Base-by-base conservation (phyloP, 2,329 filamentous ascomycete species). In the Aspergillaceae sp. region DNA sequence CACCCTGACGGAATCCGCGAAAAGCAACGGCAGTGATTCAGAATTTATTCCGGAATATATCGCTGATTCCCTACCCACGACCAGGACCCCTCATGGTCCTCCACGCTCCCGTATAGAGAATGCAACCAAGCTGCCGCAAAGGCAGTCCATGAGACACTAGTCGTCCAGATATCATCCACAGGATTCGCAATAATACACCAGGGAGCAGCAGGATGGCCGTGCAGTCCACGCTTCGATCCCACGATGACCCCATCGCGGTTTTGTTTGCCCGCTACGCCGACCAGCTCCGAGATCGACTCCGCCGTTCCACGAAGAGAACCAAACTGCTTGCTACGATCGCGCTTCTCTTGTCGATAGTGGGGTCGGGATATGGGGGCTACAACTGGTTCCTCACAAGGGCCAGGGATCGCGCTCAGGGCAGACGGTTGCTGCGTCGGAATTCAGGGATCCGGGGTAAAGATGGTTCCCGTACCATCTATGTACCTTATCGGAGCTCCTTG, bases 361-460 rank as follows among this genome's bases (percentile, higher is more conserved):
- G 84, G 50, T 76, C 84, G 40, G 84, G 83, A 46, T 89, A 87
- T 71, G 89, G 89, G 49, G 80, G 81, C n/a, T 81, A 84, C 49
- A 80, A 79, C 50, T 87, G 84, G 79, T 91, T 87, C 78, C 82
- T 77, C 60, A 80, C 76, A 47, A 77, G 81, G 49, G 80, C 79
- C 42, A 82, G 82, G 52, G 91, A 97, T 68, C 83, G 80, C 54
- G 89, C 92, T 57, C 85, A 89, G 56, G 90, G 90, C 4, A 77
- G 80, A 51, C 85, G 86, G 53, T 76, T 98, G 44, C 73, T 97
- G 52, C 81, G 92, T 48, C 84, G 87, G 49, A 98, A 98, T 68
- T 97, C 91, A 30, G 94, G 89, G 59, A 75, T 97, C 51, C 81
- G 86, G 68, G 88, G 91, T 58, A 96, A 96, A 70, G 92, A 97